Evolutionary conservation across 2,329 filamentous ascomycete genomes (phyloP), one percentile per base, ranked within the genome.

Genomic region (Colletotrichum sp.): DNA sequence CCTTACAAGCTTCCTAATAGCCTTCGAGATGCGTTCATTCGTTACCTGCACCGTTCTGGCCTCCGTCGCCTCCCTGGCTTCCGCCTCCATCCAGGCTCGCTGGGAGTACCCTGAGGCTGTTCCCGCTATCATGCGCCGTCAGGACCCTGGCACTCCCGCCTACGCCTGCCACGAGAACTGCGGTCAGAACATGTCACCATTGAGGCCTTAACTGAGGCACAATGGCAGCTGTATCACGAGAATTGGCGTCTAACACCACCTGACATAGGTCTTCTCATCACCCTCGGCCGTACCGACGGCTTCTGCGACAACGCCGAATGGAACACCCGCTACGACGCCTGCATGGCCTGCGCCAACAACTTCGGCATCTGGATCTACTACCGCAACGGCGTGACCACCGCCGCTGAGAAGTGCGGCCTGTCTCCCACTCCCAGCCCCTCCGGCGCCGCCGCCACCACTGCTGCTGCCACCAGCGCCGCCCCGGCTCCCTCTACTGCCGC

Each of bases 81-180:
- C 76, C 34, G 63, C 69, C 30, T 60, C 74, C 24, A 32, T 67
- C 28, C 69, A 34, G 26, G 39, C 39, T 2, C 28, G 65, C 66
- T 74, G 68, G 55, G 76, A 77, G 68, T 75, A 68, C 52, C 76
- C 74, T 71, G 67, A 60, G 12, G 30, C 24, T 7, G 68, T 77
- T 34, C 69, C 70, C 10, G 63, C 63, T 26, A 79, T 87, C 4
- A 75, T 85, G 69, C 83, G 82, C 77, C 85, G 87, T 63, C 87
- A 88, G 78, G 84, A 85, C 21, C 86, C 86, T 14, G 87, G 87
- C 7, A 86, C 86, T 9, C 84, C 87, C 18, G 78, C 81, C 4
- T 89, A 86, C 77, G 83, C 85, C 26, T 89, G 87, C 81, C 87
- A 89, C 76, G 84, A 86, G 73, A 85, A 87, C 77, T 89, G 87